Base-by-base conservation (phyloP, 441 rosid species). In the Populus tomentosa region DNA sequence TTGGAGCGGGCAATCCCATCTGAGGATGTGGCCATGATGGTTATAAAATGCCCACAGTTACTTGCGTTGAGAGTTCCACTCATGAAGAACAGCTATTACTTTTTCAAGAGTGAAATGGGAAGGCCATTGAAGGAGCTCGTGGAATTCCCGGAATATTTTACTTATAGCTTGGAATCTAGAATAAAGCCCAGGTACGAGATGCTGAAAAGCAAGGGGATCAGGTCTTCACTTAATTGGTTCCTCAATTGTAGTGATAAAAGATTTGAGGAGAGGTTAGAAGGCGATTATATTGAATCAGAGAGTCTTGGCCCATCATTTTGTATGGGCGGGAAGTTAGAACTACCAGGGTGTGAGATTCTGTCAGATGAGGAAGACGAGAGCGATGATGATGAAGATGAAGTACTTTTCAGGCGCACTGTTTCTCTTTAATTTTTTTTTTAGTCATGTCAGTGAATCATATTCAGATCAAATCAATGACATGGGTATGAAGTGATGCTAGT, bases 81-180 rank as follows among this genome's bases (percentile, higher is more conserved):
- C 36, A 89, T 93, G 97, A 93, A 93, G 86, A 90, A 85, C 75
- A 87, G 93, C 78, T 89, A 70, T 77, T 89, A 91, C 82, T 91
- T 87, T 72, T 90, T 80, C 82, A 93, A 93, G 81, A 87, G 84
- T 18, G 94, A 91, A 84, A 91, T 93, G 94, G 95, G 97, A 9
- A 86, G 95, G 82, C 98, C 94, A 3, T 5, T 89, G 77, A 90
- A 90, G 69, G 97, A 91, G 63, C 91, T 93, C 2, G 85, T 93
- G 67, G 91, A 91, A 80, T 93, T 89, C 79, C 94, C 97, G 0
- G 91, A 91, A 61, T 91, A 90, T 80, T 91, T 91, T 70, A 91
- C 95, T 11, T 91, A 93, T 69, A 86, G 94, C 83, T 86, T 93
- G 86, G 96, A 93, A 83, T 93, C 92, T 2, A 87, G 98, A 78